These are phyloP conservation scores for Cyclotella kingstonii DNA, from an alignment of 108 stramenopile genomes.

Conservation along the genomic window DNA sequence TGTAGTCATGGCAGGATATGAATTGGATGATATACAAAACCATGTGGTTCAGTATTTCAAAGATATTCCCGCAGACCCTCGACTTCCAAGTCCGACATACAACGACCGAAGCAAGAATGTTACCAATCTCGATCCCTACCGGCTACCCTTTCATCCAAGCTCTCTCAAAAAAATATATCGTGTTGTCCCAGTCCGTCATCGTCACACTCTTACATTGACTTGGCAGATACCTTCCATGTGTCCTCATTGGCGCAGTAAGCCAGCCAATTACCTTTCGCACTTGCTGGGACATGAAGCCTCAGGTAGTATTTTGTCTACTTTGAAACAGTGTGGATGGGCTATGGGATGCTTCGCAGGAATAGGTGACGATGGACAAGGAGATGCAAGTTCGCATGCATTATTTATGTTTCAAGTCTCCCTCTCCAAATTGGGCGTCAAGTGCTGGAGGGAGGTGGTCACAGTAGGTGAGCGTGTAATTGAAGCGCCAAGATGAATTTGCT, in stretches of 20 bases:
- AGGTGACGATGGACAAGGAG: constrained; percentile 69
- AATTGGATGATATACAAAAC: constrained; percentile 71
- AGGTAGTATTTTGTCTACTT: constrained; percentile 66
- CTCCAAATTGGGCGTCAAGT: constrained; percentile 60
- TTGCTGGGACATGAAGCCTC: constrained; percentile 82
- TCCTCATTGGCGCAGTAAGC: constrained; percentile 66
- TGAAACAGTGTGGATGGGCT: constrained; percentile 72
- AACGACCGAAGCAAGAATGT: neutral
- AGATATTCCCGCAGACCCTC: constrained; percentile 61
- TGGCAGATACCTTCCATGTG: constrained; percentile 72
- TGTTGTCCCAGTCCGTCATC: constrained; percentile 69
- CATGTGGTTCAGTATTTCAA: constrained; percentile 61
- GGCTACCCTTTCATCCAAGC: constrained; percentile 55
- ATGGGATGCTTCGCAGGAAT: constrained; percentile 68
- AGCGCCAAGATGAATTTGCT: too few species aligned
- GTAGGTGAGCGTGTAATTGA: constrained; percentile 18
- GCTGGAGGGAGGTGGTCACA: constrained; percentile 66
- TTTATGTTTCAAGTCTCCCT: constrained; percentile 65
- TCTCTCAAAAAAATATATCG: constrained; percentile 60
- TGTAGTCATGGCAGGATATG: constrained; percentile 84
- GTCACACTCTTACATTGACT: constrained; percentile 67
- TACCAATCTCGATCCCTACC: constrained; percentile 38
- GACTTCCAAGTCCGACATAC: constrained; percentile 1
- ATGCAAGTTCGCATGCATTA: constrained; percentile 74
- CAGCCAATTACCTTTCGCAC: constrained; percentile 77